Base-by-base conservation (phyloP, 164 flowering plant genomes). In the Sextonia rubra region DNA sequence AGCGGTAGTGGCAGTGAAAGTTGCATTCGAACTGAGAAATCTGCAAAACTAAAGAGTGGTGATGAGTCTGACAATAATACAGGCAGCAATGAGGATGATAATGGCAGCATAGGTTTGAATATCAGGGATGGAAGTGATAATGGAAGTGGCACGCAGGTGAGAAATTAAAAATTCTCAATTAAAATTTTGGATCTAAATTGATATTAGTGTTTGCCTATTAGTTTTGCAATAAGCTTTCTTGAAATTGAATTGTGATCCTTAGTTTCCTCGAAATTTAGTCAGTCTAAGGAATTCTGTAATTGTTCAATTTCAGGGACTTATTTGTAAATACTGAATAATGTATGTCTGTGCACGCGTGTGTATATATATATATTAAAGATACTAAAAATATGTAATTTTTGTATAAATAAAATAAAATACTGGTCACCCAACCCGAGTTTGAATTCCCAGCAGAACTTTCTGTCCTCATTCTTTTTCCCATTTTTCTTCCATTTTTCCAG, bases 1-100 rank as follows among this genome's bases (percentile, higher is more conserved):
- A 88, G 92, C 70, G 91, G 90, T 66, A 90, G 94, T 80, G 92
- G 88, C 69, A 88, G 91, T 75, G 94, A 87, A 80, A 88, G 91
- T 81, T 86, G 85, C 23, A 77, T 79, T 37, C 80, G 77, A 60
- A 77, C 83, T 60, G 77, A 80, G 74, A 84, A 78, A 60, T 80
- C 83, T 73, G 55, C 73, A n/a, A 76, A 82, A 69, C 77, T 83
- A 69, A 84, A 77, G 75, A 77, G 81, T 77, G 68, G 63, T 60
- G 83, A 80, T 26, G 80, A 80, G 12, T 86, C 85, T 66, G 83
- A 83, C 65, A 81, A 84, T 73, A 78, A 82, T 68, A 78, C 68
- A 61, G 84, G 83, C 68, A 88, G 86, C 85, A 83, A 71, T 74
- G 86, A 83, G 72, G 81, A 77, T 72, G 85, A 78, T 64, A 77